phyloP scores from a whole-genome alignment of 129 eudicot species.

The Tagetes erecta region DNA sequence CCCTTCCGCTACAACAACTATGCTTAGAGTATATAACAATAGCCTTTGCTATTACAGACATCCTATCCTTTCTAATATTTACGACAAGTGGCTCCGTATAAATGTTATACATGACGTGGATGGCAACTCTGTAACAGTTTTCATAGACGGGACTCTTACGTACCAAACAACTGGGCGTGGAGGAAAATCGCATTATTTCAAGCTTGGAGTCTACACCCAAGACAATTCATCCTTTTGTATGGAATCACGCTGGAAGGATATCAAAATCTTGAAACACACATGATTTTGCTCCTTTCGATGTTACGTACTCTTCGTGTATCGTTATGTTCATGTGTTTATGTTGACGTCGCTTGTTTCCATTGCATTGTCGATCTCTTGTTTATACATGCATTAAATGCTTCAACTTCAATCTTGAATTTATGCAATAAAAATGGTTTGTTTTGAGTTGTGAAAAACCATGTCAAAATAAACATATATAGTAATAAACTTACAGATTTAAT shows the following conservation, averaged over 20 bases:
- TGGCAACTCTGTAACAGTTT: slow-evolving; percentile 16
- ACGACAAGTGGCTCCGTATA: slow-evolving; percentile 33
- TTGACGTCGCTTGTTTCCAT: too few species aligned
- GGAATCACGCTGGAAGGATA: slow-evolving; percentile 39
- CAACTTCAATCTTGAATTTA: too few species aligned
- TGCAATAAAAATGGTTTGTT: too few species aligned
- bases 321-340: too few species aligned
- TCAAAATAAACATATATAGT: too few species aligned
- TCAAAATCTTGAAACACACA: background rate
- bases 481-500: too few species aligned
- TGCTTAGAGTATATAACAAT: slow-evolving; percentile 34
- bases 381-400: too few species aligned
- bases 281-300: background rate
- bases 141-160: slow-evolving; percentile 22
- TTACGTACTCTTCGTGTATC: too few species aligned
- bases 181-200: slow-evolving; percentile 24
- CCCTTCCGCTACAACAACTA: slow-evolving; percentile 39
- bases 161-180: slow-evolving; percentile 14
- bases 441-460: too few species aligned
- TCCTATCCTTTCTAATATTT: background rate
- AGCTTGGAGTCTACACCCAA: slow-evolving; percentile 32
- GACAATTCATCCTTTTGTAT: slow-evolving; percentile 20
- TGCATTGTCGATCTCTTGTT: too few species aligned
- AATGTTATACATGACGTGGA: slow-evolving; percentile 37
- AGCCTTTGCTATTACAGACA: slow-evolving; percentile 14